Conservation (phyloP, 495 filamentous ascomycete species). For the Penicillium angulare region DNA sequence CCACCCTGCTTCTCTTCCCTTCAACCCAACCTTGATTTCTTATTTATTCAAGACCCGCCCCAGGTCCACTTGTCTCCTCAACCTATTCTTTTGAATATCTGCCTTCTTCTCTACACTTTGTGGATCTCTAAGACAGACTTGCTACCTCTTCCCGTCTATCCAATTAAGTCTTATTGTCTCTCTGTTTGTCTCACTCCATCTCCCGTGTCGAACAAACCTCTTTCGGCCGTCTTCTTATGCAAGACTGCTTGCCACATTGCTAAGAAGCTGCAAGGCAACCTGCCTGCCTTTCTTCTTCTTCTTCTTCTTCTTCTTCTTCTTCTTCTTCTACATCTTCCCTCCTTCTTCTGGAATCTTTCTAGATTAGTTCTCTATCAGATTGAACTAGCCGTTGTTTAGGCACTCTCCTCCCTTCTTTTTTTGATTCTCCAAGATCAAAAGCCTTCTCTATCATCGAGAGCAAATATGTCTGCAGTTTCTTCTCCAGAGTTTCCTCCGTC, state of each 20-base stretch:
- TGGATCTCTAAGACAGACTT: no score
- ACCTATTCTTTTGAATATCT: no score
- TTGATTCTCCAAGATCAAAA: background rate
- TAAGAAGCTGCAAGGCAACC: constrained; percentile 12
- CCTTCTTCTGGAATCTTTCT: constrained; percentile 14
- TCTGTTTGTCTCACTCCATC: constrained; percentile 10
- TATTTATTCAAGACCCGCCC: constrained; percentile 23
- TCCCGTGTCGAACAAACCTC: constrained; percentile 16
- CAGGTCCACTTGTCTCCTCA: no score
- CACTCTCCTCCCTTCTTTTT: background rate
- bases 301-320: constrained; percentile 24
- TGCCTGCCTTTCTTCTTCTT: constrained; percentile 10
- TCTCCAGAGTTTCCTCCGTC: constrained; percentile 6
- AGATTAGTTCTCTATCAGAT: constrained; percentile 9
- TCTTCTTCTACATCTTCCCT: no score
- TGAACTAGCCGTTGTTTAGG: background rate
- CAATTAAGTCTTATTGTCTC: constrained; percentile 1
- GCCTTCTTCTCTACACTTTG: no score
- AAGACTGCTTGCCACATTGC: constrained; percentile 8
- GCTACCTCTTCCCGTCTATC: no score
- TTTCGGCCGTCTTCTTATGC: constrained; percentile 9
- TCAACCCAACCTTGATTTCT: background rate
- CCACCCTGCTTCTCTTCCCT: no score
- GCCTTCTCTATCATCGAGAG: background rate
- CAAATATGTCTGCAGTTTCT: background rate